Conservation (phyloP, 495 filamentous ascomycete species). For the Cladorrhinum samala region DNA sequence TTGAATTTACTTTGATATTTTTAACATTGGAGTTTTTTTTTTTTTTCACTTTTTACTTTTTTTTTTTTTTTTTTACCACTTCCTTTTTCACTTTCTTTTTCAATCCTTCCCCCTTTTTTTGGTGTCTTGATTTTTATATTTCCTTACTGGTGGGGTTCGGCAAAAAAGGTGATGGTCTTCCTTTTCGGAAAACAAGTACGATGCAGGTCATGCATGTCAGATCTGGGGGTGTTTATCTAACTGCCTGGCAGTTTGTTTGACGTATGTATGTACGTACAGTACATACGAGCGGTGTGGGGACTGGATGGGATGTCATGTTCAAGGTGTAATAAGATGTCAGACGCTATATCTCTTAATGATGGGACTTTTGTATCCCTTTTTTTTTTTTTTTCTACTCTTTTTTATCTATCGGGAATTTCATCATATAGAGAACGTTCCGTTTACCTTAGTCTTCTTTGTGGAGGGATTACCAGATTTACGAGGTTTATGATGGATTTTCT, state of each 20-base stretch:
- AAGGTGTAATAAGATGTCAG: too few species aligned
- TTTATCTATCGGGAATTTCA: background rate
- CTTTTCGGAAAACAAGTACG: background rate
- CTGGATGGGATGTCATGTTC: background rate
- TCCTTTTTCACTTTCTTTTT: background rate
- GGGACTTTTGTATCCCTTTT: background rate
- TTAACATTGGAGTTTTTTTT: too few species aligned
- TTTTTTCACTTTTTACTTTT: background rate
- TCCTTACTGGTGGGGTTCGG: too few species aligned
- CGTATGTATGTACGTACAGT: too few species aligned
- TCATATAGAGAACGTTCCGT: too few species aligned
- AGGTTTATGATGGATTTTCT: too few species aligned
- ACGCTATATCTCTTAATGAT: too few species aligned
- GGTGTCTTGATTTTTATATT: too few species aligned
- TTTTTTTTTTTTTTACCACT: background rate
- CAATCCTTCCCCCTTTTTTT: background rate
- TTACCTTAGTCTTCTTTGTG: background rate
- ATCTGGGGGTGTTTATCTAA: background rate
- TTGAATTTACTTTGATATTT: too few species aligned
- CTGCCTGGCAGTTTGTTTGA: too few species aligned
- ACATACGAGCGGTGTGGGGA: too few species aligned
- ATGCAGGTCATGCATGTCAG: background rate
- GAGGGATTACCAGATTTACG: too few species aligned
- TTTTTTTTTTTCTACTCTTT: background rate
- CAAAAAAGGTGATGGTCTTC: background rate